These are phyloP conservation scores for Fusarium brevicatenulatum DNA, from an alignment of 2,329 filamentous ascomycete species.

Conservation along the genomic window DNA sequence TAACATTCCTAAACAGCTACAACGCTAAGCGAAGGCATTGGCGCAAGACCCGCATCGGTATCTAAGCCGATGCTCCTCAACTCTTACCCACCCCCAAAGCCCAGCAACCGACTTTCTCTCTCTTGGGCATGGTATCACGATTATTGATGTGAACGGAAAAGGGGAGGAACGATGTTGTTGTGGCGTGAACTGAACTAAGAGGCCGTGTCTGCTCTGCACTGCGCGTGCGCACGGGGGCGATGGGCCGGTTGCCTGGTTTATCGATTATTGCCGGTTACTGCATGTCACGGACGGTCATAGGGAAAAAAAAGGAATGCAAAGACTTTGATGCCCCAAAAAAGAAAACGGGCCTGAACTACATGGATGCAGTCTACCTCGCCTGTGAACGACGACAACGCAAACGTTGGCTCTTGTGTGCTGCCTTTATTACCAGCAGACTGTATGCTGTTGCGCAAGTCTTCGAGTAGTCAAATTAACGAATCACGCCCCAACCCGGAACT, in stretches of 20 bases:
- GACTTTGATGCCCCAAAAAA: slow-evolving; percentile 48
- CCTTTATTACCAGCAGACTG: neutral
- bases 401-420: neutral
- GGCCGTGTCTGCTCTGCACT: slow-evolving; percentile 31
- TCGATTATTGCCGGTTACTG: slow-evolving; percentile 54
- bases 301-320: slow-evolving; percentile 60
- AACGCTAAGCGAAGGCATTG: slow-evolving; percentile 99
- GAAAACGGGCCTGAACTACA: slow-evolving; percentile 39
- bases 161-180: slow-evolving; percentile 30
- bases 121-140: slow-evolving; percentile 45
- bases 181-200: slow-evolving; percentile 39
- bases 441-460: slow-evolving; percentile 1
- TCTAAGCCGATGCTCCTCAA: slow-evolving; percentile 71
- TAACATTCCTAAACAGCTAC: slow-evolving; percentile 73
- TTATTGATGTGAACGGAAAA: slow-evolving; percentile 41
- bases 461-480: slow-evolving; percentile 9
- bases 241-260: slow-evolving; percentile 50
- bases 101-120: slow-evolving; percentile 37
- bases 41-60: slow-evolving; percentile 99
- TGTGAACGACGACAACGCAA: slow-evolving; percentile 19
- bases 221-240: slow-evolving; percentile 34
- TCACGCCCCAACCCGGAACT: neutral
- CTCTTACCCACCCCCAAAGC: slow-evolving; percentile 44
- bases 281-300: slow-evolving; percentile 60
- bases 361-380: slow-evolving; percentile 9